phyloP scores from a whole-genome alignment of 2,329 filamentous ascomycete genomes.

The Cordyceps tenuipes region DNA sequence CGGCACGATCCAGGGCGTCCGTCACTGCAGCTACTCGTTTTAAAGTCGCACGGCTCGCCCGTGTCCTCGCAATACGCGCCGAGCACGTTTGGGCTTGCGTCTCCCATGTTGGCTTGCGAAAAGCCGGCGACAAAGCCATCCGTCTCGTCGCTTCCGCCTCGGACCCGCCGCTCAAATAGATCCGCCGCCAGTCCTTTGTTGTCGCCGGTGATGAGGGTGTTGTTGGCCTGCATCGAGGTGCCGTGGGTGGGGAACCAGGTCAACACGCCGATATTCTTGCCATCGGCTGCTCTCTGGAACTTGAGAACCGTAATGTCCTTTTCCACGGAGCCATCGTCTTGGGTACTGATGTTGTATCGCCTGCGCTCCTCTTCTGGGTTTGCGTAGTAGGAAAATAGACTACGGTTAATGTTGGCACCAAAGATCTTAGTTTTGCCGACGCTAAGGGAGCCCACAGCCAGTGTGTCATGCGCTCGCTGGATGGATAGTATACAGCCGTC shows the following conservation, averaged over 20 bases:
- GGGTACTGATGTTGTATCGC: conserved; percentile 43
- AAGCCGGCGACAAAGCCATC: conserved; percentile 78
- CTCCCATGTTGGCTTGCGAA: conserved; percentile 83
- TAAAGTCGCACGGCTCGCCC: conserved; percentile 57
- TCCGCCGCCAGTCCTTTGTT: conserved; percentile 89
- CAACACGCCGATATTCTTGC: conserved; percentile 68
- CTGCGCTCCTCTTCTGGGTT: conserved; percentile 68
- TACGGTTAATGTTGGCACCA: conserved; percentile 75
- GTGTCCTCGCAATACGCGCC: conserved; percentile 84
- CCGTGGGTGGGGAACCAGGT: conserved; percentile 91
- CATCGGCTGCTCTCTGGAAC: conserved; percentile 62
- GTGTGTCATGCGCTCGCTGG: conserved; percentile 60
- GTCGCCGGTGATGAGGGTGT: conserved; percentile 79
- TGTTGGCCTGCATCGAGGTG: conserved; percentile 83
- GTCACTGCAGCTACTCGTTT: conserved; percentile 70
- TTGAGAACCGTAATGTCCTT: conserved; percentile 71
- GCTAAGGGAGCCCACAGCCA: conserved; percentile 52
- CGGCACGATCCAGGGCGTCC: conserved; percentile 61
- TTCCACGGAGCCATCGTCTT: conserved; percentile 45
- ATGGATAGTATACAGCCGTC: conserved; percentile 76
- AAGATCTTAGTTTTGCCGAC: conserved; percentile 53
- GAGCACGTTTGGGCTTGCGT: conserved; percentile 76
- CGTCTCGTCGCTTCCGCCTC: conserved; percentile 44
- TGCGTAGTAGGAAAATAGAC: conserved; percentile 73
- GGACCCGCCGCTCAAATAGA: conserved; percentile 67